Conservation (phyloP, 176 grass and related monocot genomes). For the Zizania latifolia region DNA sequence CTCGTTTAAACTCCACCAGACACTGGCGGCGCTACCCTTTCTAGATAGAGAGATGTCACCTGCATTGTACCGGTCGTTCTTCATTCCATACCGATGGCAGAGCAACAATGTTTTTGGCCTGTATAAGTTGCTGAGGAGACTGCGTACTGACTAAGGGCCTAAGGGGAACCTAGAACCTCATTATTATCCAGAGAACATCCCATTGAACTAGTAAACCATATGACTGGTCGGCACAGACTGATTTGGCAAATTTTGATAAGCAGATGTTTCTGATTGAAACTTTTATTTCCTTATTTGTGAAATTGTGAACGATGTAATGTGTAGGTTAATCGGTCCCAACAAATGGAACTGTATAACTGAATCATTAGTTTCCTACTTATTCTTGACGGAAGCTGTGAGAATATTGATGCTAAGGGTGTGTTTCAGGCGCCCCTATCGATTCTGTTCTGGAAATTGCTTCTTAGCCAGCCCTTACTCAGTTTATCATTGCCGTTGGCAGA, state of each 20-base stretch:
- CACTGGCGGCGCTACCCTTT: conserved; percentile 60
- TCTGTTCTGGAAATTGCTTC: background rate
- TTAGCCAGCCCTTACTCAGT: background rate
- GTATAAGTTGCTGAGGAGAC: conserved; percentile 77
- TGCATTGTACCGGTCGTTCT: conserved; percentile 78
- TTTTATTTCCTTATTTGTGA: background rate
- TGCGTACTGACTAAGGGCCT: conserved; percentile 11
- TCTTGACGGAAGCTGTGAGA: background rate
- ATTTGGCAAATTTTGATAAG: background rate
- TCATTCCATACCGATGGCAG: conserved; percentile 83
- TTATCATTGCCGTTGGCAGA: background rate
- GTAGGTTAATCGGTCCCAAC: background rate
- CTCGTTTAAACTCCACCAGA: conserved; percentile 34
- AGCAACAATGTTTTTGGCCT: conserved; percentile 80
- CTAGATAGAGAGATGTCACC: conserved; percentile 91
- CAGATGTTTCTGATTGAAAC: background rate
- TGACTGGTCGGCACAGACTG: background rate
- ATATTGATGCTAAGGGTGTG: too few relatives aligned
- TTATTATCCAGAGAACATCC: background rate
- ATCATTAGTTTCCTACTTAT: background rate
- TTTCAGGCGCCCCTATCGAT: background rate
- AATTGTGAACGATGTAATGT: background rate
- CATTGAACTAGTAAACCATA: background rate
- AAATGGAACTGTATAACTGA: background rate
- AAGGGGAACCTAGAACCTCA: background rate